Evolutionary conservation across 148 eudicot genomes (phyloP).

Genomic region (Spergularia marina): DNA sequence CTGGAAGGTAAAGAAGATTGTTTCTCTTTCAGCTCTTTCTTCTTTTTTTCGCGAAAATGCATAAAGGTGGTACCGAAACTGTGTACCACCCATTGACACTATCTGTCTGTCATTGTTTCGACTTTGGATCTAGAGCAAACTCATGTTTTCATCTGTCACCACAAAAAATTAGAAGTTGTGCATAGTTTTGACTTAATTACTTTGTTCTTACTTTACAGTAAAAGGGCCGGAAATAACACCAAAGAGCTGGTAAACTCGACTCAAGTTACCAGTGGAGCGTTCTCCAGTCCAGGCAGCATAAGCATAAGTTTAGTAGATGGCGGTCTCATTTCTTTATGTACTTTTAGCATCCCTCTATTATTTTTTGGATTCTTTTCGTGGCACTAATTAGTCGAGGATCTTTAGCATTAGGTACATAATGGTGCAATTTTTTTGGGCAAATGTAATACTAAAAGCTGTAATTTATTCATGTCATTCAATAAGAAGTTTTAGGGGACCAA

Average conservation of each 20-base stretch:
- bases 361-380: slow-evolving; percentile 32
- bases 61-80: background rate
- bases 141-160: background rate
- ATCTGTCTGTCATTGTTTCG: too few relatives aligned
- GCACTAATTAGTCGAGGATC: slow-evolving; percentile 4
- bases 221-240: slow-evolving; percentile 45
- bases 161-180: too few relatives aligned
- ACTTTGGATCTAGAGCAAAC: background rate
- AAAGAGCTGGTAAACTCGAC: slow-evolving; percentile 54
- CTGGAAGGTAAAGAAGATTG: slow-evolving; percentile 71
- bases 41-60: background rate
- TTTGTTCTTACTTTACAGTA: slow-evolving; percentile 40
- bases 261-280: slow-evolving; percentile 40
- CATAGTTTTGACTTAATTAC: background rate
- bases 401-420: slow-evolving; percentile 14
- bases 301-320: slow-evolving; percentile 21
- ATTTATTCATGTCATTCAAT: slow-evolving; percentile 11
- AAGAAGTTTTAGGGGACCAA: background rate
- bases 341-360: slow-evolving; percentile 30
- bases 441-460: slow-evolving; percentile 21
- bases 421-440: slow-evolving; percentile 28
- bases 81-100: too few relatives aligned
- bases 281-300: slow-evolving; percentile 19
- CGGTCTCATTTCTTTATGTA: slow-evolving; percentile 27
- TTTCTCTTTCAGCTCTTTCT: slow-evolving; percentile 6